Evolutionary conservation across 169 alveolate species (phyloP).

Genomic region (Theileria sp.): DNA sequence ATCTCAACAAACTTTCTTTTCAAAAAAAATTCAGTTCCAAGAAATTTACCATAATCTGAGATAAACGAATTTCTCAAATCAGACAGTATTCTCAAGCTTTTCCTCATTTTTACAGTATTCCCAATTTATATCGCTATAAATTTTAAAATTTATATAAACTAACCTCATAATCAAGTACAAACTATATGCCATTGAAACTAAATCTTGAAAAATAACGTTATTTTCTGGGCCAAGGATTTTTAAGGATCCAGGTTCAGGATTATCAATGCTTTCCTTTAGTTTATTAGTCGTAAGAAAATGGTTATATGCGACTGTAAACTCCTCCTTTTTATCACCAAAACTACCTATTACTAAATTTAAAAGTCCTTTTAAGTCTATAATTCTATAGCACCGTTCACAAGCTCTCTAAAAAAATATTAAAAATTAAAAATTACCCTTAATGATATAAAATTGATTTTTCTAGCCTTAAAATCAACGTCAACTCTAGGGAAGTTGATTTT

Average conservation of each 20-base stretch:
- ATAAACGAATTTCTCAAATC: neutral
- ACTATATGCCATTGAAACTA: slow-evolving; percentile 38
- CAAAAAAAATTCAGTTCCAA: slow-evolving; percentile 42
- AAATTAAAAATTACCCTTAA: slow-evolving; percentile 23
- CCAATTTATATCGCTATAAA: slow-evolving; percentile 46
- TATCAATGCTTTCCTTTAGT: slow-evolving; percentile 4
- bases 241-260: neutral
- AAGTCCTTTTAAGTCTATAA: slow-evolving; percentile 8
- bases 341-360: neutral
- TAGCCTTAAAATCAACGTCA: slow-evolving; percentile 11
- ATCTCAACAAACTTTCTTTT: neutral
- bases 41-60: slow-evolving; percentile 40
- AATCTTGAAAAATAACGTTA: slow-evolving; percentile 23
- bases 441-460: slow-evolving; percentile 20
- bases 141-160: neutral
- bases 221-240: neutral
- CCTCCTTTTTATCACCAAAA: slow-evolving; percentile 6
- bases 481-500: slow-evolving; percentile 29
- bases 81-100: slow-evolving; percentile 3
- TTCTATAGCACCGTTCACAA: slow-evolving; percentile 28
- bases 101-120: slow-evolving; percentile 18
- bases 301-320: neutral
- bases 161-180: slow-evolving; percentile 28
- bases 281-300: slow-evolving; percentile 38
- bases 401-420: slow-evolving; percentile 15